Evolutionary conservation across 164 flowering plant genomes (phyloP).

Genomic region (Brasenia schreberi): DNA sequence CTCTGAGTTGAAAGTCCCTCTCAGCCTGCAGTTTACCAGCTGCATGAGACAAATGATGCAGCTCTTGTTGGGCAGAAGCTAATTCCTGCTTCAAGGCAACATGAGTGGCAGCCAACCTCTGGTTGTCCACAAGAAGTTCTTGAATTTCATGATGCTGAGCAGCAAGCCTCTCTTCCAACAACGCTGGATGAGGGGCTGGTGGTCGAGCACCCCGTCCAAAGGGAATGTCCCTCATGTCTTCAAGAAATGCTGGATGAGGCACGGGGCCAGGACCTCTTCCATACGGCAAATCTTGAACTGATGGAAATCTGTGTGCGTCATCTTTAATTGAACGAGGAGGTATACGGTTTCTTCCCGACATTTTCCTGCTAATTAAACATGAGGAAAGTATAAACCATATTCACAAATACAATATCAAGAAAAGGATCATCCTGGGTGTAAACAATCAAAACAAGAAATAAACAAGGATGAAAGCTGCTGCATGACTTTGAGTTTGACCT

Average conservation of each 20-base stretch:
- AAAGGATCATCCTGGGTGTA: no score
- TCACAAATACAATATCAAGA: no score
- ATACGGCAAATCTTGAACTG: conserved; percentile 39
- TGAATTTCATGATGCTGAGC: conserved; percentile 78
- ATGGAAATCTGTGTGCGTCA: conserved; percentile 25
- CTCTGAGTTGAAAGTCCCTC: conserved; percentile 61
- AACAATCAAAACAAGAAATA: no score
- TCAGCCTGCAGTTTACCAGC: conserved; percentile 42
- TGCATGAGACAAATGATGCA: conserved; percentile 40
- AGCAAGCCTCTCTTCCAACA: conserved; percentile 68
- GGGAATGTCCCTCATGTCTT: conserved; percentile 61
- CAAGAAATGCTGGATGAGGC: conserved; percentile 58
- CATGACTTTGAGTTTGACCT: no score
- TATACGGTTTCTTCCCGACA: conserved; percentile 52
- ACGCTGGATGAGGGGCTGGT: conserved; percentile 22
- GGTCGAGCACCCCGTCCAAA: conserved; percentile 40
- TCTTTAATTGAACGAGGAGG: conserved; percentile 40
- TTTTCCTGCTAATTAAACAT: no score
- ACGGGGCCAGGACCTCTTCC: conserved; percentile 22
- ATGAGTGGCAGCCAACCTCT: conserved; percentile 85
- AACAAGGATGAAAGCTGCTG: no score
- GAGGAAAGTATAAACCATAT: no score
- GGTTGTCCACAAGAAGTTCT: conserved; percentile 65
- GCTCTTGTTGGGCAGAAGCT: conserved; percentile 56
- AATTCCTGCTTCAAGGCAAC: conserved; percentile 90